Base-by-base conservation (phyloP, 805 yeast genomes). In the Yarrowia sp. region DNA sequence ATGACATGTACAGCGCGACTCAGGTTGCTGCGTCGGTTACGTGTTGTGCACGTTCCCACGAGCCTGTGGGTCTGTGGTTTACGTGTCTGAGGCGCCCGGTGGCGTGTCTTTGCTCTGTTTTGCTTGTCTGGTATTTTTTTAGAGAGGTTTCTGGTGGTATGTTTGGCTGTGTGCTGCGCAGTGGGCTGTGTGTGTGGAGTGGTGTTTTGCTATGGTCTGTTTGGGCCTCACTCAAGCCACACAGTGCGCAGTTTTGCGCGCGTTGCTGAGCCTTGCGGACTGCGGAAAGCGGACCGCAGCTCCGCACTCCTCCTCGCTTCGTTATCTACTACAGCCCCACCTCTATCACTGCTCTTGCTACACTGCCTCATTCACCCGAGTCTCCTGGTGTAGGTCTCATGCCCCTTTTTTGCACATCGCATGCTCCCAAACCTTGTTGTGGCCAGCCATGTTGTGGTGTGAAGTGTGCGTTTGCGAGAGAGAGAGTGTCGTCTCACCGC, bases 331-430 rank as follows among this genome's bases (percentile, higher is more conserved):
- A 32, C 16, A 32, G 49, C 33, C 33, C 19, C 22, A 22, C 29
- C 29, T 25, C 22, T 3, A 25, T 3, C 22, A 18, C 24, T n/a
- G 14, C 46, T 14, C 46, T 29, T 18, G 6, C 25, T 44, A 44
- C 51, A 44, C 51, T 44, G 51, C 51, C 51, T 44, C 51, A 44
- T 44, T 44, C 35, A 39, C 13, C n/a, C 19, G 29, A n/a, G 29
- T 22, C 44, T 39, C 44, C 35, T 44, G 33, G 51, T 24, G 51
- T 18, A 24, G 51, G 51, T 44, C 51, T 44, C 25, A 27, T 44
- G 51, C 51, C 51, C 51, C 51, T 44, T 44, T 44, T 44, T 44
- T 44, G 51, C 51, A 44, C 51, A 44, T 44, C 51, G 51, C 51
- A 44, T 44, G 51, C 35, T 44, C 51, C 51, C 51, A 29, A 44